These are phyloP conservation scores for Physocladia obscura DNA, from an alignment of 192 early-diverging fungal genomes.

Conservation along the genomic window DNA sequence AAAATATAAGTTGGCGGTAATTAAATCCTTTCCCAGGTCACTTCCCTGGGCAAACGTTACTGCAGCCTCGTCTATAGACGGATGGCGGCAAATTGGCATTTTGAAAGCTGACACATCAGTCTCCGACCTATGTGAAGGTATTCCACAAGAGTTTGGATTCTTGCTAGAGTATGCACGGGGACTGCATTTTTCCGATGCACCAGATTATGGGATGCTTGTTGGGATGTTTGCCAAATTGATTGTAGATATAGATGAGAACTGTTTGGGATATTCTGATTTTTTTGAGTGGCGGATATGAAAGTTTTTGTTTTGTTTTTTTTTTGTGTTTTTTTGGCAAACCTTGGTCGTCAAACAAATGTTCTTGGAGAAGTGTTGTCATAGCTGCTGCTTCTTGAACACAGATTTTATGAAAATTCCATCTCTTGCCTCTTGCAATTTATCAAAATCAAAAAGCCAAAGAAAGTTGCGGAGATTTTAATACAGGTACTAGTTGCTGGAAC, in stretches of 20 bases:
- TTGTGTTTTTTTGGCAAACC: too few species aligned
- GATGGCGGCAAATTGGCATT: conserved; percentile 42
- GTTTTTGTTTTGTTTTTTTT: too few species aligned
- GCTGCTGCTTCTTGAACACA: too few species aligned
- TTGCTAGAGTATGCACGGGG: conserved; percentile 42
- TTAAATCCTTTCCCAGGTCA: background rate
- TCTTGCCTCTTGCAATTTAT: too few species aligned
- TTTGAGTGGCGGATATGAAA: too few species aligned
- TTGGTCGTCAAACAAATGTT: too few species aligned
- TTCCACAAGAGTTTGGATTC: conserved; percentile 36
- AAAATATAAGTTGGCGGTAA: background rate
- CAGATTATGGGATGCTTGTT: conserved; percentile 39
- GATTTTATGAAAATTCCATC: too few species aligned
- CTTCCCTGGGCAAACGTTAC: conserved; percentile 45
- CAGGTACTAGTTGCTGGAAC: too few species aligned
- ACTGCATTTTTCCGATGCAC: conserved; percentile 37
- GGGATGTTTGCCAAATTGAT: conserved; percentile 29
- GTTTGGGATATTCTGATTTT: too few species aligned
- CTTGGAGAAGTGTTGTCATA: too few species aligned
- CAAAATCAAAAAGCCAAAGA: too few species aligned
- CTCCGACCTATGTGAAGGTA: conserved; percentile 28
- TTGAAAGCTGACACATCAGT: conserved; percentile 33
- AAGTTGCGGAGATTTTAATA: too few species aligned
- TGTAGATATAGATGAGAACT: conserved; percentile 5
- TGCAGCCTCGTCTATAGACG: conserved; percentile 36